Evolutionary conservation across 164 flowering plant genomes (phyloP), one percentile per base, ranked within the genome.

Genomic region (Vitis labrusca): DNA sequence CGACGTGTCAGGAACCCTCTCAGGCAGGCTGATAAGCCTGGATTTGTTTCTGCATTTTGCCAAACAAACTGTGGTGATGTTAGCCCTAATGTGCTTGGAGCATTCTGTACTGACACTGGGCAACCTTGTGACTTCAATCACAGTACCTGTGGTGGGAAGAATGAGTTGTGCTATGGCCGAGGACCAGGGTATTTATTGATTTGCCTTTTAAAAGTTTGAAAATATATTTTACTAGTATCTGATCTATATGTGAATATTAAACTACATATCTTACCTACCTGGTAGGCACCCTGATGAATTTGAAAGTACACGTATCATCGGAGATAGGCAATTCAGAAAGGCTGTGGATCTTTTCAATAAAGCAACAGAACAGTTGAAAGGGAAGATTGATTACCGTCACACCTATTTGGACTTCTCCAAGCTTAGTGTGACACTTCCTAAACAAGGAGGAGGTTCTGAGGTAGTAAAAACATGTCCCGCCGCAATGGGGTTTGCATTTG

Each of bases 101-200:
- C 99, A 23, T 93, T 93, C 77, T 93, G 99, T 76, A 82, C 66
- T 53, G 99, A 93, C 83, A 88, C 95, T 47, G 99, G 97, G 16
- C 85, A 90, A 72, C 97, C 98, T 64, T 96, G 99, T 76, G 99
- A 96, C 74, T 96, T 96, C 86, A 93, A 95, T 82, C 98, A 93
- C 61, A 95, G 99, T 77, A 95, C 99, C 44, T 95, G 98, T 80
- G 88, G 88, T 70, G 99, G 98, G 58, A 93, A 91, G 80, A 96
- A 93, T 70, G 98, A 96, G 71, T 70, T 89, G 67, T 96, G 99
- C 82, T 96, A 96, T 83, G 97, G 99, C 69, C 91, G 92, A 67
- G 99, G 99, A 75, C 98, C 99, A 47, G 98, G 99, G 99, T 96
- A 86, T 23, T 62, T 51, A 74, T 58, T 59, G 9, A 14, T 32